Evolutionary conservation across 2,329 filamentous ascomycete genomes (phyloP).

Genomic region (Microsporum audouinii): DNA sequence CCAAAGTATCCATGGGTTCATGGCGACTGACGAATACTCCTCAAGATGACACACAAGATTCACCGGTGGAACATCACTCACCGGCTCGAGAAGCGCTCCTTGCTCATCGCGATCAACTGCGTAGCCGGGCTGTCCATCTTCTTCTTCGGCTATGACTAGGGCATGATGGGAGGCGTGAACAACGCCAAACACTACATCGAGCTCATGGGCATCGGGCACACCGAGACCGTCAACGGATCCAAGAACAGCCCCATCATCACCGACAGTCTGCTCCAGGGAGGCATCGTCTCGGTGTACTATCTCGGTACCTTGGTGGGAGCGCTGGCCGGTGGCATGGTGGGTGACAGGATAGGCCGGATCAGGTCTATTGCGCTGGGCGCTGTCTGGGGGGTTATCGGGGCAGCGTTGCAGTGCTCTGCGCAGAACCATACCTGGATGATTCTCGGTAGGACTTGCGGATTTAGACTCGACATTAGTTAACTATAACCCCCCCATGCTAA

Average conservation of each 20-base stretch:
- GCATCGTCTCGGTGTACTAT: constrained; percentile 50
- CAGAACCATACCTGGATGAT: constrained; percentile 61
- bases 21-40: too few relatives aligned
- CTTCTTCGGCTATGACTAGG: constrained; percentile 53
- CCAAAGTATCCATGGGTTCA: too few relatives aligned
- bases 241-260: constrained; percentile 43
- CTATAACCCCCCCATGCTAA: neutral
- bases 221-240: constrained; percentile 35
- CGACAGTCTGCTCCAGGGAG: constrained; percentile 50
- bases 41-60: neutral
- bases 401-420: constrained; percentile 53
- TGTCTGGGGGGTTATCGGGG: constrained; percentile 49
- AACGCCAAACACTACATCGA: constrained; percentile 53
- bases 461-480: neutral
- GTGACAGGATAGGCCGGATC: neutral
- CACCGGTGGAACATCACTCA: constrained; percentile 40
- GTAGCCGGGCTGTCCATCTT: constrained; percentile 56
- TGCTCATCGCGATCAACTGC: constrained; percentile 52
- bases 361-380: constrained; percentile 51
- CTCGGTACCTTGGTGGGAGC: constrained; percentile 54
- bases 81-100: constrained; percentile 43
- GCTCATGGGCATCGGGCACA: constrained; percentile 54
- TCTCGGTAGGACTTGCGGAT: constrained; percentile 37
- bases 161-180: constrained; percentile 54
- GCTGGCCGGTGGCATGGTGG: constrained; percentile 35